A percentile compares a stretch with the other conserved stretches of the same genome.
Evolutionary conservation across 805 yeast genomes (phyloP).

Genomic region (Torulaspora maleeae): DNA sequence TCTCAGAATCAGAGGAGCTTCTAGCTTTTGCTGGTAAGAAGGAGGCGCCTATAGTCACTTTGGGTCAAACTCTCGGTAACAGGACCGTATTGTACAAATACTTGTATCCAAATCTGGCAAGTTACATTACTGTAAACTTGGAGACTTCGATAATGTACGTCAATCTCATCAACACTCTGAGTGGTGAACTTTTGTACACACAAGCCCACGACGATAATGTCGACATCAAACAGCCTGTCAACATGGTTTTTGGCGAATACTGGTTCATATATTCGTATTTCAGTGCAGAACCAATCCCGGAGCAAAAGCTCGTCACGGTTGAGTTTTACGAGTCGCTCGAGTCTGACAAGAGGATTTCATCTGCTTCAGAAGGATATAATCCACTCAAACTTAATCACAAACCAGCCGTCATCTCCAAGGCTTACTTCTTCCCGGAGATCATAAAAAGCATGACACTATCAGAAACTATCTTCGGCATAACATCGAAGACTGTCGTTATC

Average conservation of each 20-base stretch:
- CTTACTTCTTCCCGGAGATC: slow-evolving; percentile 60
- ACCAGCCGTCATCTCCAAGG: slow-evolving; percentile 50
- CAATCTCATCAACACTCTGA: slow-evolving; percentile 58
- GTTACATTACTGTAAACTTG: slow-evolving; percentile 43
- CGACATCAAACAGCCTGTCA: slow-evolving; percentile 41
- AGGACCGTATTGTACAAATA: slow-evolving; percentile 79
- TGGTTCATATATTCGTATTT: slow-evolving; percentile 72
- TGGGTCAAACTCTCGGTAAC: slow-evolving; percentile 66
- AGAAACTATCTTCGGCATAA: slow-evolving; percentile 58
- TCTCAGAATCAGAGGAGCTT: slow-evolving; percentile 36
- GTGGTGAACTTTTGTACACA: slow-evolving; percentile 58
- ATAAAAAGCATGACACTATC: slow-evolving; percentile 52
- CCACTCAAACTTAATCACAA: slow-evolving; percentile 25
- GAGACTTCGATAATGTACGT: slow-evolving; percentile 38
- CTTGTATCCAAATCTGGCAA: slow-evolving; percentile 62
- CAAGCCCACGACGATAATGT: slow-evolving; percentile 41
- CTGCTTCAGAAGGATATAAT: slow-evolving; percentile 11
- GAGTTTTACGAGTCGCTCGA: slow-evolving; percentile 70
- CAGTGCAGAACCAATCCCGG: slow-evolving; percentile 46
- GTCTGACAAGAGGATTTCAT: slow-evolving; percentile 44
- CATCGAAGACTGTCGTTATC: slow-evolving; percentile 60
- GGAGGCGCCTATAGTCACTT: slow-evolving; percentile 45
- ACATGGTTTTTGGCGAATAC: slow-evolving; percentile 69
- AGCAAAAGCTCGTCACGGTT: slow-evolving; percentile 58
- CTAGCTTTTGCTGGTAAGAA: slow-evolving; percentile 40